These are phyloP conservation scores for Durusdinium trenchii DNA, from an alignment of 73 alveolate genomes.

Conservation along the genomic window DNA sequence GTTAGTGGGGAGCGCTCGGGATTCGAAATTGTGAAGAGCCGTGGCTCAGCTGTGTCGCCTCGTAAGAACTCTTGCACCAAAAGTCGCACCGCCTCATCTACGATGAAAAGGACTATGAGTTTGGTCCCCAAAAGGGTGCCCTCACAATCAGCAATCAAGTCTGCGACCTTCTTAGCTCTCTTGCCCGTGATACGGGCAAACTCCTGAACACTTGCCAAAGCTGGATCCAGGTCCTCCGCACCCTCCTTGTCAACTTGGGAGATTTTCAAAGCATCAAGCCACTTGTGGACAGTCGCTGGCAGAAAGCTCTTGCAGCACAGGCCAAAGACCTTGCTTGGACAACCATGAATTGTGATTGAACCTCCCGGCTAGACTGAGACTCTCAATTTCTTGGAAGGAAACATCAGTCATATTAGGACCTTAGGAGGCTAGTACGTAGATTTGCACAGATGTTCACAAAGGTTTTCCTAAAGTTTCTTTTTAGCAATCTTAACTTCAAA, in stretches of 20 bases:
- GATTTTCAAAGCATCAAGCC: background rate
- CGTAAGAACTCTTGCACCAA: background rate
- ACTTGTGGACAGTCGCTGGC: background rate
- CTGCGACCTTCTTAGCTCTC: background rate
- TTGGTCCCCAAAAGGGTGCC: background rate
- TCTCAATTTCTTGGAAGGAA: background rate
- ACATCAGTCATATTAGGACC: too few species aligned
- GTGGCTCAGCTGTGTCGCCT: background rate
- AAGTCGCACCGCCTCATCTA: constrained; percentile 5
- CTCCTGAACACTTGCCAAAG: background rate
- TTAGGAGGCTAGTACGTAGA: too few species aligned
- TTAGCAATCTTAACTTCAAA: background rate
- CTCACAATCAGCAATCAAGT: background rate
- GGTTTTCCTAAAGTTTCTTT: too few species aligned
- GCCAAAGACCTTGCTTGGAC: background rate
- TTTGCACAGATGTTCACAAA: too few species aligned
- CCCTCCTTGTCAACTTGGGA: background rate
- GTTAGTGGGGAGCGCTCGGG: background rate
- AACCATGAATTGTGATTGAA: too few species aligned
- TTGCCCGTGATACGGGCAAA: constrained; percentile 13
- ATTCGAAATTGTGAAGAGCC: background rate
- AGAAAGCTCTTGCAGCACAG: background rate
- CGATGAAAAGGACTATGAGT: background rate
- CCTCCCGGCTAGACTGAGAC: background rate
- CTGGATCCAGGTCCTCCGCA: constrained; percentile 1